Evolutionary conservation across 805 yeast species (phyloP), one percentile per base, ranked within the genome.

Genomic region (Maudiozyma barnettii): DNA sequence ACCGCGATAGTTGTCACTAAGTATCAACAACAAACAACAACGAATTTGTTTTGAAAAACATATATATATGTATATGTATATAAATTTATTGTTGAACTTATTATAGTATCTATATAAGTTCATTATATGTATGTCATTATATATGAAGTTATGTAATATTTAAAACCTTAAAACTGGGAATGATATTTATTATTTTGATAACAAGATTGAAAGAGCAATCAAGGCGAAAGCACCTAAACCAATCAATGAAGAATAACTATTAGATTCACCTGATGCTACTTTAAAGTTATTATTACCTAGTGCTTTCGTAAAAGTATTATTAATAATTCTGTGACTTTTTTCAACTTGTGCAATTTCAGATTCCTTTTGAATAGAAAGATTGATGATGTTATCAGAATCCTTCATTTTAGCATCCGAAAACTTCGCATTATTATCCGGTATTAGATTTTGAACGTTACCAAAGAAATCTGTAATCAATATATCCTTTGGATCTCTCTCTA

Each of bases 401-500:
- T 22, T 14, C 21, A 19, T 29, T 21, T 41, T 44, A 22, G 44
- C 39, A 14, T 22, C 41, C 18, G 21, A 39, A 5, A 8, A 21
- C 7, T 31, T 40, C 16, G n/a, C 72, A 56, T 81, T 87, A 16
- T 36, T 72, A 56, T 81, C 88, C n/a, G 79, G 66, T 2, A 84
- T 74, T 2, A 85, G 84, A 47, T 81, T 79, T 64, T 89, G 96
- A 19, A 89, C 84, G 55, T 88, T 88, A 1, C 97, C 99, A 57
- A 93, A 90, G 63, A 93, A 93, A 61, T 93, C 98, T 0, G 98
- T 90, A 53, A 93, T 76, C 46, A 79, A 68, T 4, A 89, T 95
- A 39, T 84, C 78, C 22, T 59, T 56, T 20, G 60, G 62, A 51
- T 84, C 77, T 57, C 95, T 75, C 40, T 75, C 64, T 65, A 79